A percentile compares a stretch with the other conserved stretches of the same genome.
These are phyloP conservation scores for Mycosphaerelloides madeirae DNA, from an alignment of 2,329 filamentous ascomycete genomes.

Conservation along the genomic window DNA sequence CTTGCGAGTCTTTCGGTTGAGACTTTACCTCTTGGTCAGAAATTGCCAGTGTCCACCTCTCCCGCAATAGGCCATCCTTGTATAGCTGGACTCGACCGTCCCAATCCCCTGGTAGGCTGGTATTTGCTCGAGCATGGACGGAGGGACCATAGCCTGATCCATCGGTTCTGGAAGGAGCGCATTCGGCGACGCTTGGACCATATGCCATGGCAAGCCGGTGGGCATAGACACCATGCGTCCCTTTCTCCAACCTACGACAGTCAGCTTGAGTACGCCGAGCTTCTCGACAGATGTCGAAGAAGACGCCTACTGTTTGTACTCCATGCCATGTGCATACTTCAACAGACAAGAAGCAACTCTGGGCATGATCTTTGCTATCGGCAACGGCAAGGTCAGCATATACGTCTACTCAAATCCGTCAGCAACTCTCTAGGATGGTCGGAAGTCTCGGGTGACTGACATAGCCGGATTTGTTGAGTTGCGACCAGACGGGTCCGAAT, in stretches of 20 bases:
- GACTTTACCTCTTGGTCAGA: background rate
- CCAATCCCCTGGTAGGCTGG: constrained; percentile 41
- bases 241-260: background rate
- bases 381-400: constrained; percentile 18
- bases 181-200: constrained; percentile 48
- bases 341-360: constrained; percentile 42
- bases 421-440: background rate
- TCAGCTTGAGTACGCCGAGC: background rate
- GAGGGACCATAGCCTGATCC: constrained; percentile 37
- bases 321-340: constrained; percentile 33
- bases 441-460: constrained; percentile 7
- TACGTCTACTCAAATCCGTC: constrained; percentile 8
- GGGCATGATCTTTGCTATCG: constrained; percentile 23
- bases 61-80: constrained; percentile 44
- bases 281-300: too few relatives aligned
- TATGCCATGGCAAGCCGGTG: constrained; percentile 46
- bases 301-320: constrained; percentile 12
- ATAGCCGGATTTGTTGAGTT: constrained; percentile 50
- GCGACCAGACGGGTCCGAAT: constrained; percentile 39
- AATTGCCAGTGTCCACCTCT: constrained; percentile 48
- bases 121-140: constrained; percentile 36
- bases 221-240: constrained; percentile 4
- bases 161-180: constrained; percentile 32
- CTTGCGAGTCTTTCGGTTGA: constrained; percentile 1
- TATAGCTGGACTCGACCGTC: constrained; percentile 51